Evolutionary conservation across 176 grass and related monocot genomes (phyloP).

Genomic region (Poa annua): DNA sequence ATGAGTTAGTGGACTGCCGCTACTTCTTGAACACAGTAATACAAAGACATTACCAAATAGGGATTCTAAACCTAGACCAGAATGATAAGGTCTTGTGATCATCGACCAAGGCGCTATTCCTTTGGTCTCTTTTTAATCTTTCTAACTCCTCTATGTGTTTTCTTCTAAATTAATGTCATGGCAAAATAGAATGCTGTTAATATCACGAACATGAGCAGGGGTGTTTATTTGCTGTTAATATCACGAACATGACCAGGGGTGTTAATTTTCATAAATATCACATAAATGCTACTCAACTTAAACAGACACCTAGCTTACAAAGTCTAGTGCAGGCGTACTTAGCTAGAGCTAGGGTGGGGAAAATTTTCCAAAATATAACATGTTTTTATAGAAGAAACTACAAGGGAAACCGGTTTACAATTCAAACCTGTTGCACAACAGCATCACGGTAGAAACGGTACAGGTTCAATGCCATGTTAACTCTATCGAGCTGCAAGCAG

Average conservation of each 20-base stretch:
- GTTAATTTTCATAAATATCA: slow-evolving; percentile 17
- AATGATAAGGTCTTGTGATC: neutral
- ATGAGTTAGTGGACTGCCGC: slow-evolving; percentile 18
- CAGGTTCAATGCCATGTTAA: slow-evolving; percentile 76
- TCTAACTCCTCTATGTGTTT: neutral
- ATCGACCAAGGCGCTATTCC: neutral
- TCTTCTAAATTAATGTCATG: slow-evolving; percentile 5
- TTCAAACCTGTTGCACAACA: slow-evolving; percentile 92
- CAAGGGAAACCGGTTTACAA: neutral
- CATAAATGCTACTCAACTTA: too few species aligned
- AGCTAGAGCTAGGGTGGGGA: neutral
- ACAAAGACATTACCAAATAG: neutral
- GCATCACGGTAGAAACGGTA: slow-evolving; percentile 99
- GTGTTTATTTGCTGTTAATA: slow-evolving; percentile 6
- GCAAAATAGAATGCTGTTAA: neutral
- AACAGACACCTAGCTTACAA: slow-evolving; percentile 7
- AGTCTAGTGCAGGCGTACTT: neutral
- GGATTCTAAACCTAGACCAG: slow-evolving; percentile 10
- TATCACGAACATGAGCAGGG: too few species aligned
- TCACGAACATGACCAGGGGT: neutral
- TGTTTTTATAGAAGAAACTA: slow-evolving; percentile 29
- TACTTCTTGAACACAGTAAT: neutral
- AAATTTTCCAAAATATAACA: slow-evolving; percentile 15
- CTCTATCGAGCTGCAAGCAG: slow-evolving; percentile 88
- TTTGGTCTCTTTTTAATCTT: neutral